These are phyloP conservation scores for Aspergillus proliferans DNA, from an alignment of 2,329 filamentous ascomycete genomes.

Conservation along the genomic window DNA sequence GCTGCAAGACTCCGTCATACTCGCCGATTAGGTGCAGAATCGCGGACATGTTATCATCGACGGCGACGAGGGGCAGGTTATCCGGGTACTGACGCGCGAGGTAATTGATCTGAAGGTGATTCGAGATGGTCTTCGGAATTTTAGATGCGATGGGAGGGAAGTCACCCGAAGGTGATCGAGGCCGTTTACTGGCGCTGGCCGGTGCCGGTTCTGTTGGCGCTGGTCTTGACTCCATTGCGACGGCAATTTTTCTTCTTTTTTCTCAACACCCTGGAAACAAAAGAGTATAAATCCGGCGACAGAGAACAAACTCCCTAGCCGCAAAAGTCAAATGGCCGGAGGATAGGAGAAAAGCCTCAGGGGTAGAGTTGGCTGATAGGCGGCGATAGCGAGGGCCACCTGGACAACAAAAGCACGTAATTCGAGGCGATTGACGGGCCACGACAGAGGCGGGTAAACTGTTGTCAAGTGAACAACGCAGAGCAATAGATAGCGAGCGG, in stretches of 20 bases:
- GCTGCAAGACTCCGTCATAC: constrained; percentile 78
- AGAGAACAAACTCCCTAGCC: background rate
- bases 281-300: background rate
- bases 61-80: constrained; percentile 56
- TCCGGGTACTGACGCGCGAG: constrained; percentile 57
- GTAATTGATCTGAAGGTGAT: constrained; percentile 63
- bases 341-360: background rate
- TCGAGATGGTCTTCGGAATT: constrained; percentile 48
- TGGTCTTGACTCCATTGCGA: constrained; percentile 29
- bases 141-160: constrained; percentile 41
- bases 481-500: constrained; percentile 12
- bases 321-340: background rate
- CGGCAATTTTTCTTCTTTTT: background rate
- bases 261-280: background rate
- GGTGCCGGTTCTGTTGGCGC: constrained; percentile 33
- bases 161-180: constrained; percentile 40
- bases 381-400: background rate
- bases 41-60: constrained; percentile 65
- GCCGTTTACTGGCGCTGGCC: constrained; percentile 39
- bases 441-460: background rate
- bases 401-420: background rate
- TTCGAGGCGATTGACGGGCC: background rate
- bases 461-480: background rate
- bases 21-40: constrained; percentile 67
- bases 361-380: too few relatives aligned